Percentiles rank a stretch among this genome's conserved stretches.
phyloP scores from a whole-genome alignment of 306 rosid species.

The Medicago ruthenica region DNA sequence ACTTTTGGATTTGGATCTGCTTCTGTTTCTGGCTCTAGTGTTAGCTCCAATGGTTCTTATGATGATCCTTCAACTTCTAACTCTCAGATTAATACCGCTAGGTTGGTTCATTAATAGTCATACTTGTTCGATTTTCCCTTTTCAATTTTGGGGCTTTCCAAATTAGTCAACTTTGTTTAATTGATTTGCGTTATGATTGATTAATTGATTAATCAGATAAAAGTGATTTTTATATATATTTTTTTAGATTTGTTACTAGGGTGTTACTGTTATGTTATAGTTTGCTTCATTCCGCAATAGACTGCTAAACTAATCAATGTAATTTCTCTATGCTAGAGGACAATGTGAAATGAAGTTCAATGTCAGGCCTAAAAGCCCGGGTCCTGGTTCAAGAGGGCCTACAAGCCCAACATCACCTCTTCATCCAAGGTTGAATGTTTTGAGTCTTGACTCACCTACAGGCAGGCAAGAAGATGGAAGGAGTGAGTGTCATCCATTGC shows the following conservation, averaged over 20 bases:
- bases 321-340: conserved; percentile 58
- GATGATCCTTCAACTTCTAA: conserved; percentile 66
- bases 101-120: conserved; percentile 46
- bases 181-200: conserved; percentile 29
- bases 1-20: conserved; percentile 78
- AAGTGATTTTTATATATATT: neutral
- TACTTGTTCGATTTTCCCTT: neutral
- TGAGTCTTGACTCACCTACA: conserved; percentile 74
- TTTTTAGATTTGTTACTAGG: too few relatives aligned
- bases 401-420: conserved; percentile 96
- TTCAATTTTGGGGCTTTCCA: neutral
- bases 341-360: conserved; percentile 60
- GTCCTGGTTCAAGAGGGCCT: conserved; percentile 81
- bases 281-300: conserved; percentile 22
- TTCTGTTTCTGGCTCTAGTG: conserved; percentile 70
- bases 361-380: conserved; percentile 76
- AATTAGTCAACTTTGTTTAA: neutral
- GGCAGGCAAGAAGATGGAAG: conserved; percentile 82
- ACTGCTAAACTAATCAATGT: conserved; percentile 44
- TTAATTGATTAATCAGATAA: conserved; percentile 37
- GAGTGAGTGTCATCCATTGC: conserved; percentile 78
- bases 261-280: neutral
- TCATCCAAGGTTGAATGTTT: conserved; percentile 58
- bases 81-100: conserved; percentile 50
- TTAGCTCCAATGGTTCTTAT: conserved; percentile 70